Evolutionary conservation across 371 early-diverging fungal genomes (phyloP), one percentile per base, ranked within the genome.

Genomic region (Mortierella polycephala): DNA sequence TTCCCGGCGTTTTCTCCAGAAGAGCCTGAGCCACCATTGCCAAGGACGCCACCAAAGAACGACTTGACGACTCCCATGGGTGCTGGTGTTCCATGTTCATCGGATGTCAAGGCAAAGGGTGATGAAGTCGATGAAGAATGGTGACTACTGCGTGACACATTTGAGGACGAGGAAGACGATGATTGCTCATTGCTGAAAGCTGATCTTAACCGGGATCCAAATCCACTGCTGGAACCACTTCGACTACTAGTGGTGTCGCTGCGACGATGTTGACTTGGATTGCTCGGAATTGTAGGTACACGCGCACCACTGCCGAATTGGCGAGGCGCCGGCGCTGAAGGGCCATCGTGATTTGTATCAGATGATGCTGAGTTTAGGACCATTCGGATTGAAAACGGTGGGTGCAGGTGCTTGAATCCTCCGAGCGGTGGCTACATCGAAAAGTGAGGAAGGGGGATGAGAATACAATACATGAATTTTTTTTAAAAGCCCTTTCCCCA

Each of bases 331-430:
- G 56, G 37, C 30, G 67, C 55, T 1, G 46, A 14, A 14, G 59
- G 14, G 42, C 55, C 55, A 12, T 70, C 71, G n/a, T 57, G 58
- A 30, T 61, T 64, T 8, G 30, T 20, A 30, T 73, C 80, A 10
- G 74, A 53, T 9, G 57, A 30, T 0, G 57, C 57, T 1, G 73
- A 69, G 12, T 65, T 68, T 49, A 73, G 84, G 58, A 88, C 86
- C 82, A 88, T 73, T 16, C 92, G 86, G 20, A 96, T 90, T 10
- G 90, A 87, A 64, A 93, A 92, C 7, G 87, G 83, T 7, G 94
- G 94, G 21, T 88, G 75, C 12, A 97, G 81, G 64, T 94, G 91
- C 16, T 82, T 82, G 81, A 96, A 96, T 14, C 97, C 97, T 21
- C 95, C 88, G 56, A 96, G 82, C 11, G 98, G 98, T 18, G 96